Evolutionary conservation across 768 basidiomycete genomes (phyloP).

Genomic region (Thelephora aurantiotincta): DNA sequence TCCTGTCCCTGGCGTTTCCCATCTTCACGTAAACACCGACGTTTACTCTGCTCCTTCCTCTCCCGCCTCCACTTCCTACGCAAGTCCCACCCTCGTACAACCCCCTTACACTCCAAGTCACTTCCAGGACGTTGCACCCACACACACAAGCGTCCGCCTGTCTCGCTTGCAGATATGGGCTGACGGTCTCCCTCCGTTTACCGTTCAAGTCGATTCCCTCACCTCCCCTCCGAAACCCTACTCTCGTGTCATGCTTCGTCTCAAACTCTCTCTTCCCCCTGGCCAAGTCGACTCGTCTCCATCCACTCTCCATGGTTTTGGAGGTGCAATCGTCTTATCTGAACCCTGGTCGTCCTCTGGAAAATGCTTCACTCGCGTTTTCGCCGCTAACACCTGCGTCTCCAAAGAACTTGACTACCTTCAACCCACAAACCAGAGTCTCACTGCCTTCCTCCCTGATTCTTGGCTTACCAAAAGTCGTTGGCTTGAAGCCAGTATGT

Average conservation of each 20-base stretch:
- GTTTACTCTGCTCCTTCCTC: constrained; percentile 19
- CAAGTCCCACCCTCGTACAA: not conserved
- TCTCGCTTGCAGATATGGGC: constrained; percentile 31
- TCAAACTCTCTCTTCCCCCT: constrained; percentile 43
- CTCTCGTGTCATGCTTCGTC: constrained; percentile 32
- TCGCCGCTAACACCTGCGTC: constrained; percentile 33
- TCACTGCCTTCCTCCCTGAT: constrained; percentile 49
- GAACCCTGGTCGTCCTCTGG: constrained; percentile 38
- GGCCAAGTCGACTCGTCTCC: constrained; percentile 38
- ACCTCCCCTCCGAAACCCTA: constrained; percentile 20
- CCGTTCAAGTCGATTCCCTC: constrained; percentile 44
- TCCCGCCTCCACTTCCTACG: constrained; percentile 18
- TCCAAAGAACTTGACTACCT: constrained; percentile 40
- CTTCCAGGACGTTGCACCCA: constrained; percentile 8
- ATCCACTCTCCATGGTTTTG: constrained; percentile 50
- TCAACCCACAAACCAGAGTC: constrained; percentile 23
- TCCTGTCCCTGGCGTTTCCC: constrained; percentile 3
- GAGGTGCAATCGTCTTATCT: constrained; percentile 39
- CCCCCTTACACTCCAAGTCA: constrained; percentile 1
- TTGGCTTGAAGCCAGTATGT: constrained; percentile 56
- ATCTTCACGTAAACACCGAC: not conserved
- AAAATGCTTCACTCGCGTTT: constrained; percentile 50
- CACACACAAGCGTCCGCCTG: constrained; percentile 15
- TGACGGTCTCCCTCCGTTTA: constrained; percentile 53
- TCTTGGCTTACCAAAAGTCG: constrained; percentile 51